Evolutionary conservation across 495 filamentous ascomycete species (phyloP), one percentile per base, ranked within the genome.

Genomic region (Aspergillus coremiiformis): DNA sequence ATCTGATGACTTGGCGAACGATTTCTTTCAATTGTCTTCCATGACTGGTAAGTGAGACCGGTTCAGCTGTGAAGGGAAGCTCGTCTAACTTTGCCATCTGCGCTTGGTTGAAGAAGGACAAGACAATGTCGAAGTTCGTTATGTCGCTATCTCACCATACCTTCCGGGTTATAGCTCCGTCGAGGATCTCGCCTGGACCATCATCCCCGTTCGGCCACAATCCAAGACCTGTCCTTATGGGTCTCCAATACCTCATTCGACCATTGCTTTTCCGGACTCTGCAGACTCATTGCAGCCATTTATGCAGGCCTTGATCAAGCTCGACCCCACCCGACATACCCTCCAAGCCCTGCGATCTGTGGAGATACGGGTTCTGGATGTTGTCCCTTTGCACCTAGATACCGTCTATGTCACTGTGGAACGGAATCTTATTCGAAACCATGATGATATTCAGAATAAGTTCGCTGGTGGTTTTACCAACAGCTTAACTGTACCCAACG

Each of bases 401-500:
- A 88, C 84, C 0, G 78, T 96, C 8, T 94, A 86, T 62, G 87
- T 97, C 30, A 88, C 78, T 32, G 79, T 93, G 14, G 90, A 96
- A 63, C 81, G 81, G 5, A 85, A 95, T 49, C 78, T 90, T 0
- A 64, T 85, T 19, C 71, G 73, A 23, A 80, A 79, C 45, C 70
- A 82, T 39, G 82, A 84, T 26, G 80, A 84, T 46, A 73, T 81
- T 15, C 79, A 84, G 49, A 78, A 63, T 39, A 79, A 75, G 51
- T 86, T 84, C 63, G 81, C 81, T 11, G 82, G 82, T 45, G 82
- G 80, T 0, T 84, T 84, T 59, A 66, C 65, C 20, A 55, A 56
- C 8, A 67, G 52, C 39, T 52, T 57, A 32, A 61, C 55, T 44
- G 66, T 57, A 30, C 63, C 50, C 53, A 78, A 67, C 58, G 66